Evolutionary conservation across 371 early-diverging fungal genomes (phyloP).

Genomic region (Dentiscutata heterogama): DNA sequence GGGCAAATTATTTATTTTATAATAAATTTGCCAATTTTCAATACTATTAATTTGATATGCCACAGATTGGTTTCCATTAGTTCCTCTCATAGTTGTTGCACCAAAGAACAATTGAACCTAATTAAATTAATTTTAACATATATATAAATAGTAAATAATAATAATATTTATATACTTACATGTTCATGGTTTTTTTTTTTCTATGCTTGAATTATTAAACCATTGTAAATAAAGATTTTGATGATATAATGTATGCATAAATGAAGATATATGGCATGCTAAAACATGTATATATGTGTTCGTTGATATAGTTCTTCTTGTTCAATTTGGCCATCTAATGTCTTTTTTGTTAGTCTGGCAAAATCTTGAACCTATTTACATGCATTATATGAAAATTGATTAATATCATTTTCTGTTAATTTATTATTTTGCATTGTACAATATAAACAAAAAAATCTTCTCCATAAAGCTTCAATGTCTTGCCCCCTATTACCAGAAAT

Average conservation of each 20-base stretch:
- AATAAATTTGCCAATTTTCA: slow-evolving; percentile 9
- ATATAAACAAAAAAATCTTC: not conserved
- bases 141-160: not conserved
- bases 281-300: not conserved
- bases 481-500: no score
- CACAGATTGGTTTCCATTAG: not conserved
- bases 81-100: not conserved
- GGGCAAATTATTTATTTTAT: not conserved
- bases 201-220: slow-evolving; percentile 9
- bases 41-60: not conserved
- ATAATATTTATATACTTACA: slow-evolving; percentile 1
- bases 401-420: not conserved
- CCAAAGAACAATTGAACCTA: slow-evolving; percentile 25
- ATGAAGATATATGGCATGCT: not conserved
- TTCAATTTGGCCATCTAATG: not conserved
- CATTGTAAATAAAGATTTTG: not conserved
- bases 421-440: not conserved
- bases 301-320: not conserved
- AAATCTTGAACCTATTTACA: not conserved
- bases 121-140: not conserved
- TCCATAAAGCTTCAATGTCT: not conserved
- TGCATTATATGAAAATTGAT: no score
- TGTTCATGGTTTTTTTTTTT: slow-evolving; percentile 27
- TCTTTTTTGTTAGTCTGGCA: not conserved
- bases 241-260: not conserved